Percentiles rank a stretch among this genome's conserved stretches.
Evolutionary conservation across 352 stramenopile species (phyloP).

Genomic region (Pythium diclinum): DNA sequence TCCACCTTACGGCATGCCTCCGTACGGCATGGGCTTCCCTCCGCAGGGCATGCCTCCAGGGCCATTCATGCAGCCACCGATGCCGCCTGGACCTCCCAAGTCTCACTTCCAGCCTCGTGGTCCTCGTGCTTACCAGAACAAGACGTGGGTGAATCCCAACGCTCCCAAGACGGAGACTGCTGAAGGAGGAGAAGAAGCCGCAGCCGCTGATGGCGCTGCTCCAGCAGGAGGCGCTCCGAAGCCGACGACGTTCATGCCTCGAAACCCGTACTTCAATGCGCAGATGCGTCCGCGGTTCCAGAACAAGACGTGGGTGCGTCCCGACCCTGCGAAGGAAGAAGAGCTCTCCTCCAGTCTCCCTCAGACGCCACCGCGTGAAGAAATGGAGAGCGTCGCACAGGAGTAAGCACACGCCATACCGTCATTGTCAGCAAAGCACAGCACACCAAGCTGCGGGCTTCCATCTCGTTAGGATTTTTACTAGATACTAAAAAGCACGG

Average conservation of each 20-base stretch:
- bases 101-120: constrained; percentile 32
- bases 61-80: constrained; percentile 26
- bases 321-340: constrained; percentile 65
- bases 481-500: constrained; percentile 12
- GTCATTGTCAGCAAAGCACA: neutral
- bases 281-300: constrained; percentile 83
- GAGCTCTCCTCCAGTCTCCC: constrained; percentile 72
- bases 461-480: neutral
- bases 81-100: constrained; percentile 25
- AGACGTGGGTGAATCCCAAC: constrained; percentile 84
- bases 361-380: constrained; percentile 63
- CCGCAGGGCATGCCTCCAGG: constrained; percentile 47
- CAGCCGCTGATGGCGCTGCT: constrained; percentile 5
- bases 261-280: constrained; percentile 63
- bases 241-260: constrained; percentile 42
- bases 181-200: constrained; percentile 27
- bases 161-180: constrained; percentile 46
- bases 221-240: constrained; percentile 13
- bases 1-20: constrained; percentile 65
- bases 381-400: constrained; percentile 16
- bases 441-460: neutral
- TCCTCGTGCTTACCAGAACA: constrained; percentile 71
- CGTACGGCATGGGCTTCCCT: constrained; percentile 72
- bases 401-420: neutral
- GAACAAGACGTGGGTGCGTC: constrained; percentile 87